phyloP scores from a whole-genome alignment of 2,329 filamentous ascomycete genomes.

The Cladophialophora carrionii region DNA sequence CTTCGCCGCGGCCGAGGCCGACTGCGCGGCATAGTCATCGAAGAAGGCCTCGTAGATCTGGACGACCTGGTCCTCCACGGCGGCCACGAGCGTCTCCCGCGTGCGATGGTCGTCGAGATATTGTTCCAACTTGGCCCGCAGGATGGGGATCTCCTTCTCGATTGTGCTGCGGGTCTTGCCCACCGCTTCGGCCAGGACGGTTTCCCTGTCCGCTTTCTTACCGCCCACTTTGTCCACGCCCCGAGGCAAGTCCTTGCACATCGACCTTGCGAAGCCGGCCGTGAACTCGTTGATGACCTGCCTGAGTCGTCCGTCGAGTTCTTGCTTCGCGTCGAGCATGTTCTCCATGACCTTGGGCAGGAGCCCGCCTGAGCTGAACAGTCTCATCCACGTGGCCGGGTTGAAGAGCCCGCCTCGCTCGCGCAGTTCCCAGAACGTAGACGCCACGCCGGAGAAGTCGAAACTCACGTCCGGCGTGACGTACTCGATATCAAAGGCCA shows the following conservation, averaged over 20 bases:
- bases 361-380: constrained; percentile 59
- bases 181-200: constrained; percentile 48
- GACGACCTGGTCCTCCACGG: constrained; percentile 66
- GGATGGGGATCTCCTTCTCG: constrained; percentile 60
- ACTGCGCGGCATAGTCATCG: constrained; percentile 49
- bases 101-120: constrained; percentile 69
- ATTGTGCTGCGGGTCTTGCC: constrained; percentile 58
- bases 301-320: constrained; percentile 65
- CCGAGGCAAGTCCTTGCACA: constrained; percentile 53
- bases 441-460: constrained; percentile 68
- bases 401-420: constrained; percentile 69
- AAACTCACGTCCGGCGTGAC: constrained; percentile 67
- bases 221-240: constrained; percentile 21
- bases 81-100: constrained; percentile 67
- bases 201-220: constrained; percentile 44
- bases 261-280: constrained; percentile 59
- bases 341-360: constrained; percentile 70
- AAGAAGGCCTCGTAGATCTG: constrained; percentile 68
- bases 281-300: constrained; percentile 69
- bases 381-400: constrained; percentile 62
- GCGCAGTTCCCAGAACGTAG: constrained; percentile 69
- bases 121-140: constrained; percentile 62
- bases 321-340: constrained; percentile 71
- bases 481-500: constrained; percentile 90
- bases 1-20: constrained; percentile 36